Base-by-base conservation (phyloP, 306 rosid genomes). In the Castanea sativa region DNA sequence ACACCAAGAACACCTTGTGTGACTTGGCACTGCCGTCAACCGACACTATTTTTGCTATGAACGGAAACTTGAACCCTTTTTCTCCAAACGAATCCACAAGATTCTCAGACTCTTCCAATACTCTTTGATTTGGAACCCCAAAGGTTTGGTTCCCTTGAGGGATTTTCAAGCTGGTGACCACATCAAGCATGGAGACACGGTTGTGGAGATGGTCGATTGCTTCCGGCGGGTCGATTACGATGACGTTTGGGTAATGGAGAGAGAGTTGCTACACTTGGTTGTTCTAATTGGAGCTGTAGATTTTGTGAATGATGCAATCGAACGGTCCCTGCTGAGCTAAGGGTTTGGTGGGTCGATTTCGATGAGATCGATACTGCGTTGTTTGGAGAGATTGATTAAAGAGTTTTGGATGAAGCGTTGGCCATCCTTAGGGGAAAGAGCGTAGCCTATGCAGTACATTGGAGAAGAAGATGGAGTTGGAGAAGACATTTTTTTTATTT, bases 1-100 rank as follows among this genome's bases (percentile, higher is more conserved):
- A 82, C 8, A 86, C 90, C 83, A 92, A 16, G 10, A 7, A 78
- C 82, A 92, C 76, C 12, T 90, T 27, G 64, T 92, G 97, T 7
- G 93, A 90, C 15, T 43, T 55, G 38, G 74, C 76, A 30, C 74
- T 71, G 43, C 85, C 85, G 29, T 80, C 45, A 7, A 82, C 82
- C 15, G 30, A 8, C 9, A 77, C 7, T 5, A 76, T 78, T 73
- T 84, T 84, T 2, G 85, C 85, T 3, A 84, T 67, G 29, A 69
- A 76, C 19, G 85, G 85, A 5, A 80, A 80, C 41, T 60, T 73
- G 43, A 84, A 21, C 5, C 61, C 82, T 3, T 19, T 13, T 33
- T 23, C 61, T 23, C 16, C 51, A 7, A 8, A 14, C 32, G 56
- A 29, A 12, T 51, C 19, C 63, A n/a, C 3, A 45, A 67, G 16